phyloP scores from a whole-genome alignment of 768 basidiomycete species.

The Termitomyces sp. region DNA sequence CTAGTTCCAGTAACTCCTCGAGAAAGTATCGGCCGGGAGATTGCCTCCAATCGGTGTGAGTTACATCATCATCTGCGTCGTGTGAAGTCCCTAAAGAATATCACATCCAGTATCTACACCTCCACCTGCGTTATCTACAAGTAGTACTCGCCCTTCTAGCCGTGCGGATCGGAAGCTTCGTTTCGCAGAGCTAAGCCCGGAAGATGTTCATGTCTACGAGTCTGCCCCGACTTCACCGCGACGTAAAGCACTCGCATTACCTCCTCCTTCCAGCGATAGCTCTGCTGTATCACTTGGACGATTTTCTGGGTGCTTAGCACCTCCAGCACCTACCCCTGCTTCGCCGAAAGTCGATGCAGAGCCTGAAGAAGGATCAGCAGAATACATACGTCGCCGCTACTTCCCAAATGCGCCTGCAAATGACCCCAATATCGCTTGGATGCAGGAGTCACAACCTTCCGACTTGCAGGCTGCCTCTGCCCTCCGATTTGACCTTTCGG shows the following conservation, averaged over 20 bases:
- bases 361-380: conserved; percentile 70
- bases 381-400: conserved; percentile 78
- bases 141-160: conserved; percentile 57
- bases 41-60: conserved; percentile 11
- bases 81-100: conserved; percentile 4
- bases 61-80: not conserved
- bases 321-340: conserved; percentile 1
- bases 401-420: conserved; percentile 70
- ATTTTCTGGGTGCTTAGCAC: conserved; percentile 26
- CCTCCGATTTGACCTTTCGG: conserved; percentile 77
- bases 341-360: conserved; percentile 16
- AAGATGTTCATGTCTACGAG: conserved; percentile 81
- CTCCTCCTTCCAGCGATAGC: conserved; percentile 40
- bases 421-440: conserved; percentile 82
- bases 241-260: conserved; percentile 56
- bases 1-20: conserved; percentile 15
- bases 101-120: conserved; percentile 27
- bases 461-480: conserved; percentile 28
- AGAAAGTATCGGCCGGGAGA: conserved; percentile 4
- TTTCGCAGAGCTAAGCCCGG: conserved; percentile 70
- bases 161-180: conserved; percentile 57
- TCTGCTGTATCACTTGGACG: conserved; percentile 37
- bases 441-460: conserved; percentile 35
- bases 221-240: conserved; percentile 75
- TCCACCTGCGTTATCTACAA: conserved; percentile 44